Evolutionary conservation across 2,329 filamentous ascomycete species (phyloP).

Genomic region (Phyllosticta citribraziliensis): DNA sequence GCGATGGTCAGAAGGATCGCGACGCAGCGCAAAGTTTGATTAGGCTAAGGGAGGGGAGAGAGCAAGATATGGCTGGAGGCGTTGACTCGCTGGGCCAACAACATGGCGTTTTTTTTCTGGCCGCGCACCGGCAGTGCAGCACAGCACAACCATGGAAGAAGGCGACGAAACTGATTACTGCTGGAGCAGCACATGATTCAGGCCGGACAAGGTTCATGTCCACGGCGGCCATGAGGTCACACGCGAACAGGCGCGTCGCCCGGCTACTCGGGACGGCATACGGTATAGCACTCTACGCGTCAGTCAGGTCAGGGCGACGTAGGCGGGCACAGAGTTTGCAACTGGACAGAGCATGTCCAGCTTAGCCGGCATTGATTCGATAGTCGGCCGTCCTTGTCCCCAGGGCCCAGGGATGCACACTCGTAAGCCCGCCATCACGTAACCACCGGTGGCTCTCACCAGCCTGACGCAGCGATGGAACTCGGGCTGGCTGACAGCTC

Average conservation of each 20-base stretch:
- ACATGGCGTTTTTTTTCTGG: no score
- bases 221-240: neutral
- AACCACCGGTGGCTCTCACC: no score
- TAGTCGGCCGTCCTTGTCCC: no score
- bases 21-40: neutral
- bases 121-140: neutral
- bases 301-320: no score
- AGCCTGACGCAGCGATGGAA: no score
- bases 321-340: no score
- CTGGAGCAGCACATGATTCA: conserved; percentile 12
- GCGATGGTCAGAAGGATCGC: neutral
- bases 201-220: conserved; percentile 11
- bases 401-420: neutral
- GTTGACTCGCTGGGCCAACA: conserved; percentile 13
- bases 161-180: conserved; percentile 27
- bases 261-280: no score
- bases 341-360: no score
- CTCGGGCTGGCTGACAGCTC: neutral
- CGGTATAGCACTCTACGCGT: no score
- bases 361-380: no score
- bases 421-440: no score
- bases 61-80: conserved; percentile 14
- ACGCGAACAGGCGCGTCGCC: neutral
- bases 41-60: conserved; percentile 1
- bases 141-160: conserved; percentile 1